A percentile compares a stretch with the other conserved stretches of the same genome.
phyloP scores from a whole-genome alignment of 2,329 filamentous ascomycete species.

The Magnaporthales sp. region DNA sequence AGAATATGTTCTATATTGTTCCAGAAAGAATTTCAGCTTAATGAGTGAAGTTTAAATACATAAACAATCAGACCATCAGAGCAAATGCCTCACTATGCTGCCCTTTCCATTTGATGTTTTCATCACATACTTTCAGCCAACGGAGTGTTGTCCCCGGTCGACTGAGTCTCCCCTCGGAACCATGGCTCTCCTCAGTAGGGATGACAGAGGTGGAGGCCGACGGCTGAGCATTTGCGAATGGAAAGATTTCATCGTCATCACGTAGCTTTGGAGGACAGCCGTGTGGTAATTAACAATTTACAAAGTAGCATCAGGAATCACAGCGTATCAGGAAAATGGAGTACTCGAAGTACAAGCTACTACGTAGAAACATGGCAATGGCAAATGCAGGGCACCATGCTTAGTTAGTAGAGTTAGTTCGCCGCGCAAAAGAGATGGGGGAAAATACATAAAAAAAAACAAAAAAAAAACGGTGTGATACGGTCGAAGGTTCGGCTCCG shows the following conservation, averaged over 20 bases:
- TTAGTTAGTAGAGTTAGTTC: not conserved
- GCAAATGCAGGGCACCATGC: not conserved
- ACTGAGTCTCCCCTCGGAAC: not conserved
- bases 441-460: not conserved
- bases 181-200: not conserved
- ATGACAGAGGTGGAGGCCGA: not conserved
- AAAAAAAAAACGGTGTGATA: not conserved
- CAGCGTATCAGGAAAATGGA: not conserved
- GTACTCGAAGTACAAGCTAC: not conserved
- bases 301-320: not conserved
- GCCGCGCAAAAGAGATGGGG: not conserved
- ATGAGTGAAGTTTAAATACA: not conserved
- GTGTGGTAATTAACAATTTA: not conserved
- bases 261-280: not conserved
- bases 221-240: not conserved
- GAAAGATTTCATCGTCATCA: not conserved
- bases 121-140: not conserved
- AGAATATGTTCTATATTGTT: not conserved
- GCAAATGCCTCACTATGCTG: not conserved
- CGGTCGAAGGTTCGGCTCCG: not conserved
- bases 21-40: not conserved
- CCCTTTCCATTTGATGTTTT: not conserved
- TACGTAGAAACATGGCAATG: not conserved
- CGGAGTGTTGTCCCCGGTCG: not conserved
- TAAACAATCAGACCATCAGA: not conserved